phyloP scores from a whole-genome alignment of 1,284 basidiomycete species.

The Lignosus rhinocerotis region DNA sequence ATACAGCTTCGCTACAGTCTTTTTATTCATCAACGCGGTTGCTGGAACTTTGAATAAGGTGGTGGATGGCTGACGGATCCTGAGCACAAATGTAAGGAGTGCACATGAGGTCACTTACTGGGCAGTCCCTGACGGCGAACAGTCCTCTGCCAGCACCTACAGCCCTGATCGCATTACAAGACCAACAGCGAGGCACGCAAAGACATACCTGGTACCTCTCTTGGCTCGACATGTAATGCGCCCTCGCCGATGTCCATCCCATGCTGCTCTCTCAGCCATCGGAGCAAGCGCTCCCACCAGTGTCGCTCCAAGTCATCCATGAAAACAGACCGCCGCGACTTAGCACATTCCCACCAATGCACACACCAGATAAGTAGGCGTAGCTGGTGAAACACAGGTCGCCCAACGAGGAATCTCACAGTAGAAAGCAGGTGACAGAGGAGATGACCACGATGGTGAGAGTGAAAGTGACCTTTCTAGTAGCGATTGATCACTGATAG shows the following conservation, averaged over 20 bases:
- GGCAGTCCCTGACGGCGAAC: conserved; percentile 50
- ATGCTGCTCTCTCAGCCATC: conserved; percentile 52
- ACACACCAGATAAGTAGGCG: conserved; percentile 1
- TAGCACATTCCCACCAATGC: conserved; percentile 6
- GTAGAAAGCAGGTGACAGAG: not conserved
- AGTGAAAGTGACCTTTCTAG: conserved; percentile 2
- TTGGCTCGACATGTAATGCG: conserved; percentile 47
- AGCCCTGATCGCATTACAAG: not conserved
- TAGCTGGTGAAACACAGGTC: not conserved
- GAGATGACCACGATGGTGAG: conserved; percentile 19
- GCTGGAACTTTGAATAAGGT: conserved; percentile 70
- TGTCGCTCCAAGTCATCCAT: conserved; percentile 28
- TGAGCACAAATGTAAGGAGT: not conserved
- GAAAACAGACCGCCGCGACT: not conserved
- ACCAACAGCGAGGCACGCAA: not conserved
- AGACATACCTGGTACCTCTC: conserved; percentile 29
- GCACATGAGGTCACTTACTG: conserved; percentile 37
- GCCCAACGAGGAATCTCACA: not conserved
- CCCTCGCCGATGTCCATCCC: conserved; percentile 47
- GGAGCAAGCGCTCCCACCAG: conserved; percentile 53
- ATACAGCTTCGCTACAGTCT: conserved; percentile 61
- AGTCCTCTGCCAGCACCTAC: conserved; percentile 73
- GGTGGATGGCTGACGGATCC: conserved; percentile 44
- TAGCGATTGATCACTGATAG: conserved; percentile 26
- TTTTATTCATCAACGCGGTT: conserved; percentile 66